These are phyloP conservation scores for Stephanodiscus minutulus DNA, from an alignment of 108 stramenopile species.

Conservation along the genomic window DNA sequence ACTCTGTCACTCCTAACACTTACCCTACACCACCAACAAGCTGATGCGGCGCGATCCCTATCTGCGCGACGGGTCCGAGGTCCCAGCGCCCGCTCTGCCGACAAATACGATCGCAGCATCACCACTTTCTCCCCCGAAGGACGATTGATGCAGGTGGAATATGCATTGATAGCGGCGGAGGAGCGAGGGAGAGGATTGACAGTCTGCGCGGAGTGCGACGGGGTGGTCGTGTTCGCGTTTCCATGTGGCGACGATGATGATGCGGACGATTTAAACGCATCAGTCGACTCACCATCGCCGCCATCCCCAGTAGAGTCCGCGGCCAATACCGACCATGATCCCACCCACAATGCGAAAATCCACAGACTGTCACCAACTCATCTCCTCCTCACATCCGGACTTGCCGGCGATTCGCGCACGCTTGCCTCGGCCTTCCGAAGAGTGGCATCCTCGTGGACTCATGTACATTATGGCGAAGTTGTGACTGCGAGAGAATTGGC, in stretches of 20 bases:
- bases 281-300: constrained; percentile 49
- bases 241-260: constrained; percentile 36
- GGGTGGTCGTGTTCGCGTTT: constrained; percentile 42
- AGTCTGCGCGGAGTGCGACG: constrained; percentile 32
- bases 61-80: constrained; percentile 35
- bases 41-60: constrained; percentile 38
- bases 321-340: constrained; percentile 7
- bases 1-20: constrained; percentile 9
- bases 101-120: constrained; percentile 74
- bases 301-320: constrained; percentile 7
- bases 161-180: constrained; percentile 65
- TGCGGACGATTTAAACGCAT: not conserved
- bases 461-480: constrained; percentile 54
- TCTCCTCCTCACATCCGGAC: constrained; percentile 63
- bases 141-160: constrained; percentile 73
- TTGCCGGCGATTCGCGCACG: constrained; percentile 68
- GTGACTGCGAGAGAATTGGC: constrained; percentile 64
- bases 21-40: constrained; percentile 2
- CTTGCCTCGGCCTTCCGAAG: constrained; percentile 61
- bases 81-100: constrained; percentile 16
- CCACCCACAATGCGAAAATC: constrained; percentile 36
- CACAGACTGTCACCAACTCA: constrained; percentile 42
- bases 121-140: constrained; percentile 71
- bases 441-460: constrained; percentile 50
- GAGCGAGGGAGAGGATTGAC: constrained; percentile 43